A percentile compares a stretch with the other conserved stretches of the same genome.
phyloP scores from a whole-genome alignment of 164 flowering plant genomes.

The Vitis rotundifolia region DNA sequence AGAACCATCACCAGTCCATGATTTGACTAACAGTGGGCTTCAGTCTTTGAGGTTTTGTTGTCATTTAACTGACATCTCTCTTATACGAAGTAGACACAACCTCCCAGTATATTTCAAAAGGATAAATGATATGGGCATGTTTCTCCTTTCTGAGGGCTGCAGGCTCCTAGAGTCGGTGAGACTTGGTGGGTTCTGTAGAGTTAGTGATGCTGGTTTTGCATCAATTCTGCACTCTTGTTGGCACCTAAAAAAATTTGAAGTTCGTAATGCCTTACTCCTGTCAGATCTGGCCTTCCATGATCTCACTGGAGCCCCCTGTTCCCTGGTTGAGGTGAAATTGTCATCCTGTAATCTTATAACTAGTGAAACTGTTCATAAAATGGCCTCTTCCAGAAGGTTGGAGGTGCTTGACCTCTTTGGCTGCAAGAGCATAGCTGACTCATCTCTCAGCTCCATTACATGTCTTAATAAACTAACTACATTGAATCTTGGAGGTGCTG shows the following conservation, averaged over 20 bases:
- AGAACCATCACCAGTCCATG: slow-evolving; percentile 25
- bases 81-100: slow-evolving; percentile 29
- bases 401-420: slow-evolving; percentile 41
- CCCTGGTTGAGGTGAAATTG: slow-evolving; percentile 40
- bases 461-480: slow-evolving; percentile 24
- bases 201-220: slow-evolving; percentile 55
- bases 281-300: slow-evolving; percentile 49
- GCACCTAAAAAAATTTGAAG: slow-evolving; percentile 40
- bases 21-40: slow-evolving; percentile 44
- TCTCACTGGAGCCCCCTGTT: slow-evolving; percentile 17
- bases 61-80: slow-evolving; percentile 34
- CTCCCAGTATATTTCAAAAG: slow-evolving; percentile 31
- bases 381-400: slow-evolving; percentile 26
- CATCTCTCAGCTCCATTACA: slow-evolving; percentile 30
- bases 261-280: slow-evolving; percentile 26
- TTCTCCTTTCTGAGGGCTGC: slow-evolving; percentile 44
- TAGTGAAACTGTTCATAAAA: slow-evolving; percentile 37
- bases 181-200: slow-evolving; percentile 48
- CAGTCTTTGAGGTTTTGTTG: slow-evolving; percentile 32
- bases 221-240: slow-evolving; percentile 40
- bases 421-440: slow-evolving; percentile 43
- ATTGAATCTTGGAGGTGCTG: slow-evolving; percentile 38
- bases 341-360: slow-evolving; percentile 39
- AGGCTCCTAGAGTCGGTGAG: slow-evolving; percentile 35
- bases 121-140: slow-evolving; percentile 45